Conservation (phyloP, 495 filamentous ascomycete species). For the Aspergillus mulundensis region DNA sequence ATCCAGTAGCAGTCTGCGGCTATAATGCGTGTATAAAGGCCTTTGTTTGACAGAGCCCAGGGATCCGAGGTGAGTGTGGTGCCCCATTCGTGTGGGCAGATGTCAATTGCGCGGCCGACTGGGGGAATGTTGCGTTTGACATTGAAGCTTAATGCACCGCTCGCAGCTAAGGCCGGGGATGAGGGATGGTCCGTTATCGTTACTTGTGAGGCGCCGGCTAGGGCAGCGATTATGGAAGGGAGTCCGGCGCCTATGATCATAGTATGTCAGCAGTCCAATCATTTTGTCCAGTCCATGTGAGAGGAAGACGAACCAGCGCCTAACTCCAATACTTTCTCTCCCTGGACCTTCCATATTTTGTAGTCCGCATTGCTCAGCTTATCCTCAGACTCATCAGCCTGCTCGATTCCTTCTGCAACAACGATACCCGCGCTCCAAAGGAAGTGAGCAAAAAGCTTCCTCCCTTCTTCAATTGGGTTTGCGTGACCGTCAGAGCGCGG, state of each 20-base stretch:
- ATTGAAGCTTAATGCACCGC: constrained; percentile 60
- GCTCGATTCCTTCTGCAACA: constrained; percentile 66
- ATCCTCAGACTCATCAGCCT: constrained; percentile 12
- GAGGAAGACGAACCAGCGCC: constrained; percentile 51
- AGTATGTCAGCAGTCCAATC: not conserved
- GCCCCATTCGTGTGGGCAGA: constrained; percentile 76
- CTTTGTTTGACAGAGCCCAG: constrained; percentile 48
- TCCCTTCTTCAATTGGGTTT: constrained; percentile 46
- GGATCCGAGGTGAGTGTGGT: constrained; percentile 38
- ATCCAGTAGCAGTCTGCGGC: constrained; percentile 89
- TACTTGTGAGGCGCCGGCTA: constrained; percentile 61
- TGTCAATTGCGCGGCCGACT: constrained; percentile 17
- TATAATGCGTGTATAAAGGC: constrained; percentile 63
- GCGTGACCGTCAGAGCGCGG: constrained; percentile 14
- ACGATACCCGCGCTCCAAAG: constrained; percentile 81
- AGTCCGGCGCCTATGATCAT: constrained; percentile 61
- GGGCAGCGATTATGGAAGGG: constrained; percentile 60
- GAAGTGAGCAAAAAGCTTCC: constrained; percentile 73
- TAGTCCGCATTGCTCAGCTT: constrained; percentile 5
- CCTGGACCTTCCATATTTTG: constrained; percentile 46
- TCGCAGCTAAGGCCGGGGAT: constrained; percentile 45
- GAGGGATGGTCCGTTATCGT: constrained; percentile 77
- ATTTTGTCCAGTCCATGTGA: not conserved
- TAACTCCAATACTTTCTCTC: constrained; percentile 54
- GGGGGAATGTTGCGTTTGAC: constrained; percentile 48